Evolutionary conservation across 257 asterid species (phyloP).

Genomic region (Cruciata laevipes): DNA sequence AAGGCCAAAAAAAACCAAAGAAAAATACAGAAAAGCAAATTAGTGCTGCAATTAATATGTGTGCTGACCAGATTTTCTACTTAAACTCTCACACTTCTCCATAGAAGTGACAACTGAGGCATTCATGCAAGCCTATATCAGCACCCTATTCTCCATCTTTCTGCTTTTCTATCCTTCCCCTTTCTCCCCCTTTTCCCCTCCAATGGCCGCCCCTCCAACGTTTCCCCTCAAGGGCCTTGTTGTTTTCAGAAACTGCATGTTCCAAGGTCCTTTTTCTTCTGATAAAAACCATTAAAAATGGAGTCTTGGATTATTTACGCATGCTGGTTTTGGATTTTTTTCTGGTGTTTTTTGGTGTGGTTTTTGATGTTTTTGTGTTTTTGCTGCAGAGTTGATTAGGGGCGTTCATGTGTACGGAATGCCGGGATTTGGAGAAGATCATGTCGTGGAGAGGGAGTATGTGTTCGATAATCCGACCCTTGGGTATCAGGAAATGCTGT

Average conservation of each 20-base stretch:
- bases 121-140: conserved; percentile 10
- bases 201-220: not conserved
- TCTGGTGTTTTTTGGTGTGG: not conserved
- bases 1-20: not conserved
- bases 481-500: conserved; percentile 23
- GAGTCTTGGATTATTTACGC: not conserved
- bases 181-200: conserved; percentile 1
- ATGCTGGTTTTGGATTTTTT: not conserved
- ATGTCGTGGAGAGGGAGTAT: conserved; percentile 26
- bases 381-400: conserved; percentile 25
- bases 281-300: not conserved
- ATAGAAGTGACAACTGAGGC: too few species aligned
- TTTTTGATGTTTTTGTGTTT: not conserved
- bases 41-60: conserved; percentile 4
- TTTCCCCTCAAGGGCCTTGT: conserved; percentile 20
- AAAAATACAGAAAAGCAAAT: not conserved
- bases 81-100: too few species aligned
- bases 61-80: not conserved
- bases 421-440: conserved; percentile 18
- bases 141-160: not conserved
- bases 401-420: conserved; percentile 21
- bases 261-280: conserved; percentile 4
- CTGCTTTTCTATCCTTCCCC: not conserved
- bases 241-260: conserved; percentile 19
- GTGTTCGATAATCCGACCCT: conserved; percentile 3